Conservation (phyloP, 2,329 filamentous ascomycete genomes). For the Thielaviopsis ethacetica region DNA sequence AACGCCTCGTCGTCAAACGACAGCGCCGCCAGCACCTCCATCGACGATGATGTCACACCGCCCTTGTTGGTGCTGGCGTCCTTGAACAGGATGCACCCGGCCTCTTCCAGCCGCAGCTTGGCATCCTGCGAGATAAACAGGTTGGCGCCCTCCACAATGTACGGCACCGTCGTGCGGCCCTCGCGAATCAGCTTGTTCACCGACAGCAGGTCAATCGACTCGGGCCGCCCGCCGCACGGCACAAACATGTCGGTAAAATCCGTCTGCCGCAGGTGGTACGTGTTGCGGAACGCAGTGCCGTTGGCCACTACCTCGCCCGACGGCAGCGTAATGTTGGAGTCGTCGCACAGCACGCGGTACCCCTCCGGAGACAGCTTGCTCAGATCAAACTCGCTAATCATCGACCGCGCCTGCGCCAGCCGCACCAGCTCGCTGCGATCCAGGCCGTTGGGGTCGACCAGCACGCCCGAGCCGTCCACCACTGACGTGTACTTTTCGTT, state of each 20-base stretch:
- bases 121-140: slow-evolving; percentile 98
- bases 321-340: slow-evolving; percentile 75
- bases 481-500: slow-evolving; percentile 93
- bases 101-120: slow-evolving; percentile 84
- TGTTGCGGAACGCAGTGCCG: slow-evolving; percentile 92
- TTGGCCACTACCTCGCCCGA: slow-evolving; percentile 76
- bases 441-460: slow-evolving; percentile 82
- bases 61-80: slow-evolving; percentile 98
- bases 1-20: slow-evolving; percentile 88
- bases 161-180: slow-evolving; percentile 75
- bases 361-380: slow-evolving; percentile 75
- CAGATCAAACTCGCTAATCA: slow-evolving; percentile 77
- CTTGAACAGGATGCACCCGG: slow-evolving; percentile 93
- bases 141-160: slow-evolving; percentile 95
- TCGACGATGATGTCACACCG: slow-evolving; percentile 89
- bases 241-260: slow-evolving; percentile 78
- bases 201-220: slow-evolving; percentile 85
- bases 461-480: slow-evolving; percentile 89
- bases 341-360: slow-evolving; percentile 84
- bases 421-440: slow-evolving; percentile 69
- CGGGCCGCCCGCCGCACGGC: slow-evolving; percentile 87
- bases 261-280: slow-evolving; percentile 74
- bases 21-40: slow-evolving; percentile 86
- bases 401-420: slow-evolving; percentile 69
- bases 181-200: slow-evolving; percentile 79